A percentile compares a stretch with the other conserved stretches of the same genome.
phyloP scores from a whole-genome alignment of 2,329 filamentous ascomycete genomes.

The Colletotrichum echinochloae region DNA sequence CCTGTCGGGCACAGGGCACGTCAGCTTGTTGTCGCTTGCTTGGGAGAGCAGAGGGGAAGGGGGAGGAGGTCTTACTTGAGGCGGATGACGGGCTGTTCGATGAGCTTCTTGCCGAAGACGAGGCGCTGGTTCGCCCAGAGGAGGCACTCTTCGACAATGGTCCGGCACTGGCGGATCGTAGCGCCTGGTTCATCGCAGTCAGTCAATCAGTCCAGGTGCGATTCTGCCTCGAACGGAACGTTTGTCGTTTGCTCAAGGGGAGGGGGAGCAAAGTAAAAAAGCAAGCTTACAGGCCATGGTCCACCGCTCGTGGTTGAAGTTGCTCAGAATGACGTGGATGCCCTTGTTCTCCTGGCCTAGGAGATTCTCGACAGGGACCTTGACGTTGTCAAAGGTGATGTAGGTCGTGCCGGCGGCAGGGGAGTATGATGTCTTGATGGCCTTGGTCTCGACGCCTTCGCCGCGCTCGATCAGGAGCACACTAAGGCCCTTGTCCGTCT shows the following conservation, averaged over 20 bases:
- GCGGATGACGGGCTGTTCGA: slow-evolving; percentile 85
- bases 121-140: slow-evolving; percentile 91
- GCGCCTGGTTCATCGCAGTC: slow-evolving; percentile 54
- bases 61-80: slow-evolving; percentile 68
- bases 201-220: slow-evolving; percentile 5
- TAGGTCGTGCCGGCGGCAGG: slow-evolving; percentile 82
- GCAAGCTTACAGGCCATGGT: slow-evolving; percentile 77
- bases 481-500: slow-evolving; percentile 82
- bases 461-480: slow-evolving; percentile 81
- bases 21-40: background rate
- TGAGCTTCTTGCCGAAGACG: slow-evolving; percentile 84
- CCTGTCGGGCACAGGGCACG: slow-evolving; percentile 50
- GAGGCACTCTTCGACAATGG: slow-evolving; percentile 83
- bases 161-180: slow-evolving; percentile 73
- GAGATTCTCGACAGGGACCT: slow-evolving; percentile 82
- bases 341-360: slow-evolving; percentile 88
- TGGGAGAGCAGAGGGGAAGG: background rate
- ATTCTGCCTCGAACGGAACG: background rate
- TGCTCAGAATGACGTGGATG: slow-evolving; percentile 84
- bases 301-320: slow-evolving; percentile 91
- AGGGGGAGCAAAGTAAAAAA: background rate
- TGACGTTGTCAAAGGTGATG: slow-evolving; percentile 87
- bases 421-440: slow-evolving; percentile 86
- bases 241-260: background rate
- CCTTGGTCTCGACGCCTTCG: slow-evolving; percentile 80